Percentiles rank a stretch among this genome's conserved stretches.
Evolutionary conservation across 345 rosid species (phyloP).

Genomic region (Hypericum perforatum): DNA sequence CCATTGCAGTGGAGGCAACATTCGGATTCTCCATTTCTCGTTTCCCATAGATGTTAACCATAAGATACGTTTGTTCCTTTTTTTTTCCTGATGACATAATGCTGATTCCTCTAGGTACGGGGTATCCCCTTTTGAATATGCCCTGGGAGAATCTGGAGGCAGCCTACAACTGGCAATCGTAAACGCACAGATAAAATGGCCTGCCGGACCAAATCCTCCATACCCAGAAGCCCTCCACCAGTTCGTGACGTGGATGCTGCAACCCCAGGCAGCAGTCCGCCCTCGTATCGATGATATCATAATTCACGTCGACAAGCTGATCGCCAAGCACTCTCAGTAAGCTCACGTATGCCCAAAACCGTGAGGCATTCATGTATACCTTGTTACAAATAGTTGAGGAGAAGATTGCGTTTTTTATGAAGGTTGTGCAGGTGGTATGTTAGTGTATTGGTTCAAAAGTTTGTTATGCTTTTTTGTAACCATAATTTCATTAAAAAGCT

Average conservation of each 20-base stretch:
- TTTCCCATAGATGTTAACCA: no score
- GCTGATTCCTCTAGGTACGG: constrained; percentile 52
- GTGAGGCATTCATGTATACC: no score
- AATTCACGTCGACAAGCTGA: constrained; percentile 89
- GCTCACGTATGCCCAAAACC: not conserved
- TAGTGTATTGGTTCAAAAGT: no score
- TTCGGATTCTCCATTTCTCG: no score
- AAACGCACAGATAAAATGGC: constrained; percentile 98
- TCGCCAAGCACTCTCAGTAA: constrained; percentile 40
- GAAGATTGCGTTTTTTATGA: no score
- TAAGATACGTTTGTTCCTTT: no score
- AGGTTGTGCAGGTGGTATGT: no score
- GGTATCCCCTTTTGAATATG: constrained; percentile 89
- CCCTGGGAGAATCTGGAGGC: constrained; percentile 95
- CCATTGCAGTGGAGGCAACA: no score
- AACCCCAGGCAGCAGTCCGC: constrained; percentile 78
- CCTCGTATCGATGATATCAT: constrained; percentile 79
- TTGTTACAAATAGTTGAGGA: no score
- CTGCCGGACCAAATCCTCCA: constrained; percentile 72
- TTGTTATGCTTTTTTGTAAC: no score
- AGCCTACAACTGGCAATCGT: constrained; percentile 85
- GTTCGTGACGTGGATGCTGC: constrained; percentile 97
- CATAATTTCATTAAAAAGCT: no score
- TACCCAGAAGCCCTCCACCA: constrained; percentile 92
- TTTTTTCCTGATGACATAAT: not conserved